Evolutionary conservation across 345 rosid genomes (phyloP), one percentile per base, ranked within the genome.

Genomic region (Eucalyptus camaldulensis): DNA sequence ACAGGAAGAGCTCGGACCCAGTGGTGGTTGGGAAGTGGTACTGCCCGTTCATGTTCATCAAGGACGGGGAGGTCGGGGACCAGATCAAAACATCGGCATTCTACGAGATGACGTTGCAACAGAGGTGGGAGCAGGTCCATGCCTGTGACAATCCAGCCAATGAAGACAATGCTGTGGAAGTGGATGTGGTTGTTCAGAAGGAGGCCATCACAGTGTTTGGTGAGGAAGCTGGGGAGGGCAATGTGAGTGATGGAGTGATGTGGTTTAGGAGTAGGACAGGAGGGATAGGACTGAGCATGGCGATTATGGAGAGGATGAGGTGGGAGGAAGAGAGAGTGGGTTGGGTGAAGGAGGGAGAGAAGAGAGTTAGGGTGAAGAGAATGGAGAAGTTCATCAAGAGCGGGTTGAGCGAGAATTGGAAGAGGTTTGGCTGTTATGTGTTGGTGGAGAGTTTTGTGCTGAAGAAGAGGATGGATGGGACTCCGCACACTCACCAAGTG

Each of bases 401-500:
- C 43, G 88, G 43, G 3, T 90, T 76, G 33, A 53, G 22, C 54
- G 91, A 86, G 44, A 43, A 37, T 3, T 96, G 96, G 98, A 94
- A 92, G 81, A 92, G 88, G 24, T 93, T 93, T 88, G 87, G 92
- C 6, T 93, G 93, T 40, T 95, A 93, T 91, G 92, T 90, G 69
- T 91, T 94, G 93, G 96, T 95, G 37, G 96, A 96, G 93, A 93
- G 93, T 31, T 95, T 93, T 92, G 93, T 92, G 27, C 87, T 95
- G 91, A 93, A 87, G 91, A 95, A 50, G 53, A 50, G 98, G 87
- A 92, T 91, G 93, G 92, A 95, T 91, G 91, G 88, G 80, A 92
- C 92, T 76, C 86, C 92, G 65, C 19, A 50, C 53, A 15, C 53
- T 50, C 19, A 15, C 53, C 53, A 50, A 50, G 93, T 93, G 24